phyloP scores from a whole-genome alignment of 1,139 yeast genomes.

The Geotrichum australiense region DNA sequence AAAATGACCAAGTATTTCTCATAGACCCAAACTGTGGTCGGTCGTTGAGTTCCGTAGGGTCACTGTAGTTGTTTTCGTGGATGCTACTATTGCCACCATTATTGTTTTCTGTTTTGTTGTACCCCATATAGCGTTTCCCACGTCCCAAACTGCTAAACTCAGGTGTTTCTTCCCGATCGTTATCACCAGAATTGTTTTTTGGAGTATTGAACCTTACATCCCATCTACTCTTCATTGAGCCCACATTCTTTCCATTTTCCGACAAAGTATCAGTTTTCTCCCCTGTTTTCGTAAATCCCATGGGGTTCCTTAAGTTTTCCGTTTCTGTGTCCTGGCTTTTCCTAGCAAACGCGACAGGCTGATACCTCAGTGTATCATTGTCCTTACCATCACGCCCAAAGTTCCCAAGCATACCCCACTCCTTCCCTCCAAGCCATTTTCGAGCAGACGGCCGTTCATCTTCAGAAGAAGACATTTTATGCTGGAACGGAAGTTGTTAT shows the following conservation, averaged over 20 bases:
- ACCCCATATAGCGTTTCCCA: conserved; percentile 4
- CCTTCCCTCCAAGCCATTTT: conserved; percentile 17
- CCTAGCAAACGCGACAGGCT: conserved; percentile 11
- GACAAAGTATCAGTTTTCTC: background rate
- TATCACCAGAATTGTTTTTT: too few relatives aligned
- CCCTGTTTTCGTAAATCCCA: conserved; percentile 1
- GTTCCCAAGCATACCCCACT: conserved; percentile 14
- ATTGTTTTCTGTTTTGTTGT: background rate
- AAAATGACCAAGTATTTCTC: conserved; percentile 8
- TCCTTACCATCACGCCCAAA: conserved; percentile 7
- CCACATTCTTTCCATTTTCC: background rate
- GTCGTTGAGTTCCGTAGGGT: background rate
- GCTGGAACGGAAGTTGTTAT: too few relatives aligned
- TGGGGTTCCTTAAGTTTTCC: background rate
- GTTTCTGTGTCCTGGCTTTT: background rate
- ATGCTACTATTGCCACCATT: background rate
- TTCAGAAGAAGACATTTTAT: too few relatives aligned
- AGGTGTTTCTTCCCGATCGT: too few relatives aligned
- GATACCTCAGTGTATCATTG: conserved; percentile 6
- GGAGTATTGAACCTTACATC: background rate
- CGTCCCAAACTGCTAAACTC: background rate
- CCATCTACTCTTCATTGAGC: background rate
- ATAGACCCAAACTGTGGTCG: background rate
- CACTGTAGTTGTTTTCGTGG: background rate
- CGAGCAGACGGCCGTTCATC: too few relatives aligned